phyloP scores from a whole-genome alignment of 805 yeast species.

The Teunomyces tritomae region DNA sequence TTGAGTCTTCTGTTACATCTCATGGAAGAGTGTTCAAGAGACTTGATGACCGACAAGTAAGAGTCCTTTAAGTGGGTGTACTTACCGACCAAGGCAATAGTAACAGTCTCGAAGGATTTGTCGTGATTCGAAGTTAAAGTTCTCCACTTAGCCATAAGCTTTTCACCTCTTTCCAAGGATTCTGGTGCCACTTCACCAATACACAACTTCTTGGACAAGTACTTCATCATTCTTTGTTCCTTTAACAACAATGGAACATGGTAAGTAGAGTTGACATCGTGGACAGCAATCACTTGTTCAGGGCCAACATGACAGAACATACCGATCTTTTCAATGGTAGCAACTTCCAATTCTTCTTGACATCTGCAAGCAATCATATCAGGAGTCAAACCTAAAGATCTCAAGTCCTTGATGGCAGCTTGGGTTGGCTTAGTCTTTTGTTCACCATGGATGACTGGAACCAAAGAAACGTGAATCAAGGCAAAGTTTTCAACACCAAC shows the following conservation, averaged over 20 bases:
- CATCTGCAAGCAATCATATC: constrained; percentile 99
- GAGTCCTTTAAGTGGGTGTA: constrained; percentile 95
- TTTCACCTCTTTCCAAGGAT: constrained; percentile 62
- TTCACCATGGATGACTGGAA: constrained; percentile 97
- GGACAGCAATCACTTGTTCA: constrained; percentile 95
- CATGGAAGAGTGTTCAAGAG: constrained; percentile 95
- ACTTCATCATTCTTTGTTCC: constrained; percentile 81
- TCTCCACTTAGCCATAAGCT: constrained; percentile 75
- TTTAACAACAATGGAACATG: constrained; percentile 91
- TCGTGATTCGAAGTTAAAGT: constrained; percentile 77
- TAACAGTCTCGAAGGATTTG: constrained; percentile 78
- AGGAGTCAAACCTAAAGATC: constrained; percentile 91
- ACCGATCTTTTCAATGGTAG: constrained; percentile 93
- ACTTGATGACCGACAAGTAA: constrained; percentile 89
- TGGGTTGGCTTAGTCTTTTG: constrained; percentile 99
- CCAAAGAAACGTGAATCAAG: constrained; percentile 92
- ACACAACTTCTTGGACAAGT: constrained; percentile 64
- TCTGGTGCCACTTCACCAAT: constrained; percentile 51
- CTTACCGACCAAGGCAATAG: constrained; percentile 96
- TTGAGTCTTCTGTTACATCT: constrained; percentile 78
- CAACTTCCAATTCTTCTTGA: constrained; percentile 70
- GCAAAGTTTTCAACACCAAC: constrained; percentile 94
- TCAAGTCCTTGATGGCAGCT: constrained; percentile 95
- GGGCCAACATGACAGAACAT: constrained; percentile 99
- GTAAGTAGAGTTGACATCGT: constrained; percentile 94